These are phyloP conservation scores for Lentithecium fluviatile DNA, from an alignment of 495 filamentous ascomycete genomes.

Conservation along the genomic window DNA sequence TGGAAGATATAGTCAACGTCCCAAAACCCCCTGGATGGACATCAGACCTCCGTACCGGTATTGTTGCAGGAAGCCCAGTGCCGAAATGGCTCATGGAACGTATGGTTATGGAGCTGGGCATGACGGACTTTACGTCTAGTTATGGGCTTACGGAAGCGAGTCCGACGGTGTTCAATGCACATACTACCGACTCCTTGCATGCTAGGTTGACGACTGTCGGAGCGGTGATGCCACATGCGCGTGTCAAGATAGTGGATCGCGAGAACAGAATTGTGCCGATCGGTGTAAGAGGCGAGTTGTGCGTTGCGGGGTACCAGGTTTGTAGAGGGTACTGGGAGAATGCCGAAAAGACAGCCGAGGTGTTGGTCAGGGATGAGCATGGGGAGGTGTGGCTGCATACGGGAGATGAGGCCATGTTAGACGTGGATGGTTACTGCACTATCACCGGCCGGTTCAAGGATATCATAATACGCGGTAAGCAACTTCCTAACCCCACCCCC, in stretches of 20 bases:
- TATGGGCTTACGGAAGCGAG: conserved; percentile 73
- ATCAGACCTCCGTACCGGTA: conserved; percentile 60
- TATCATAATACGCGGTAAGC: conserved; percentile 59
- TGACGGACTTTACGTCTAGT: conserved; percentile 66
- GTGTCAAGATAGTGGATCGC: conserved; percentile 64
- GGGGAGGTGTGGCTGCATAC: conserved; percentile 66
- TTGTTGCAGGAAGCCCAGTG: conserved; percentile 67
- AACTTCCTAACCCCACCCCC: too few species aligned
- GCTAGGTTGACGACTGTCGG: conserved; percentile 63
- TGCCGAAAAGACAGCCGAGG: conserved; percentile 64
- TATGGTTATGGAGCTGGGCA: conserved; percentile 59
- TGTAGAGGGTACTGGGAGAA: conserved; percentile 71
- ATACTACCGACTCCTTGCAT: conserved; percentile 61
- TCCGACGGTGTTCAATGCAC: conserved; percentile 70
- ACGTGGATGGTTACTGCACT: conserved; percentile 60
- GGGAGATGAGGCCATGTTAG: conserved; percentile 68
- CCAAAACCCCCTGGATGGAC: conserved; percentile 50
- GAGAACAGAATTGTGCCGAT: conserved; percentile 60
- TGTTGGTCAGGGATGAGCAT: conserved; percentile 56
- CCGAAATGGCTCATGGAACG: conserved; percentile 63
- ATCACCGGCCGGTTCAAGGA: conserved; percentile 68
- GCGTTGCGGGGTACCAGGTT: conserved; percentile 67
- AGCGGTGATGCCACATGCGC: conserved; percentile 64
- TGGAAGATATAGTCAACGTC: conserved; percentile 61
- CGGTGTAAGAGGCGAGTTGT: conserved; percentile 62